phyloP scores from a whole-genome alignment of 2,329 filamentous ascomycete species.

The Diaporthe eres region DNA sequence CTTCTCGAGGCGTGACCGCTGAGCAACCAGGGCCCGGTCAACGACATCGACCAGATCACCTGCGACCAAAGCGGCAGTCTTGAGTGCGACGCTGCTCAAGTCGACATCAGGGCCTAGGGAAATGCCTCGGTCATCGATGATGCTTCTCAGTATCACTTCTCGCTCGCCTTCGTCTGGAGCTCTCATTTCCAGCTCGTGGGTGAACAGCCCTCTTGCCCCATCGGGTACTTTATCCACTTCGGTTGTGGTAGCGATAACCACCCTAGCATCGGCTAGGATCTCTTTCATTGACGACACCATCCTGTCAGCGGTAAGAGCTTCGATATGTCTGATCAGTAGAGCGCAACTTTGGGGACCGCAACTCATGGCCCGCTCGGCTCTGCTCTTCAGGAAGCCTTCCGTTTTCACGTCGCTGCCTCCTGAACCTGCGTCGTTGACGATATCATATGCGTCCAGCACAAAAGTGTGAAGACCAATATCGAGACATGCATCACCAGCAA shows the following conservation, averaged over 20 bases:
- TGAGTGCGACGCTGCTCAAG: conserved; percentile 86
- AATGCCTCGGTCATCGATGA: conserved; percentile 82
- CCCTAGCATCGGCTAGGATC: conserved; percentile 82
- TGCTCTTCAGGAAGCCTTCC: conserved; percentile 88
- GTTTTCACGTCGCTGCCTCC: conserved; percentile 94
- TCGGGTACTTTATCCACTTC: conserved; percentile 96
- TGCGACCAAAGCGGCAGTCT: conserved; percentile 95
- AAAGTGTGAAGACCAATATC: conserved; percentile 95
- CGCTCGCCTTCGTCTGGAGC: conserved; percentile 94
- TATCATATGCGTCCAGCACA: conserved; percentile 90
- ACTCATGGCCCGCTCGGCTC: conserved; percentile 88
- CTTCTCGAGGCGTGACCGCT: conserved; percentile 80
- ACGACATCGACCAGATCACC: conserved; percentile 96
- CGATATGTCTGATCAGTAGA: conserved; percentile 89
- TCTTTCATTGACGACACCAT: conserved; percentile 90
- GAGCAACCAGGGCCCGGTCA: conserved; percentile 86
- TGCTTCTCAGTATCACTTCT: conserved; percentile 86
- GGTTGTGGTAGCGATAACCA: conserved; percentile 93
- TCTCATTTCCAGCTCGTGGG: conserved; percentile 93
- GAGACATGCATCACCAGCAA: conserved; percentile 82
- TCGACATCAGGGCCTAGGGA: conserved; percentile 88
- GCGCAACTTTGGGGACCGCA: conserved; percentile 89
- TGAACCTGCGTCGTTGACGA: conserved; percentile 89
- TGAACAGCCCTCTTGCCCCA: conserved; percentile 90
- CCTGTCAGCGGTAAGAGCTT: conserved; percentile 90